These are phyloP conservation scores for Coniella lustricola DNA, from an alignment of 2,329 filamentous ascomycete species.

Conservation along the genomic window DNA sequence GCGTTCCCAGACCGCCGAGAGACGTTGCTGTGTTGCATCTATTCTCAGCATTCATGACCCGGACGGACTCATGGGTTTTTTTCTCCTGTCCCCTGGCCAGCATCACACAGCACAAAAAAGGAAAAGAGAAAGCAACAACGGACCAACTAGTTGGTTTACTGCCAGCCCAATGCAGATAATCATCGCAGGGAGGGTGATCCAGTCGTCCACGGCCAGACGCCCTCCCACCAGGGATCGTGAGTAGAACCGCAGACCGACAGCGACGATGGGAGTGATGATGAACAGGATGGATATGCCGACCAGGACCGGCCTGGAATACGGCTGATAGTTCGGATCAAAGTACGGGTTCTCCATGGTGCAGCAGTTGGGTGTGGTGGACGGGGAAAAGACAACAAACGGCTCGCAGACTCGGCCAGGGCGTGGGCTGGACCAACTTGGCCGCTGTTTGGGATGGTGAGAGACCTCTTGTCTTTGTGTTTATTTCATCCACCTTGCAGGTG, in stretches of 20 bases:
- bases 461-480: too few species aligned
- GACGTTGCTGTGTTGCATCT: neutral
- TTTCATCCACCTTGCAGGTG: too few species aligned
- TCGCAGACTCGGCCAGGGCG: too few species aligned
- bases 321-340: neutral
- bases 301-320: neutral
- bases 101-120: too few species aligned
- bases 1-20: neutral
- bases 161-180: neutral
- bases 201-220: neutral
- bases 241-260: neutral
- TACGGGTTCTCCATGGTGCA: neutral
- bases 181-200: neutral
- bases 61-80: too few species aligned
- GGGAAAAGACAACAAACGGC: too few species aligned
- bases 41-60: too few species aligned
- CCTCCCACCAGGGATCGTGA: neutral
- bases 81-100: too few species aligned
- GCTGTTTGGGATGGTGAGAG: too few species aligned
- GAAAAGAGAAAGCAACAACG: neutral
- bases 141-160: neutral
- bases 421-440: too few species aligned
- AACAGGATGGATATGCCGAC: neutral
- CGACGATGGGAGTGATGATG: neutral
- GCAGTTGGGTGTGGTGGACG: too few species aligned